Evolutionary conservation across 2,329 filamentous ascomycete species (phyloP), one percentile per base, ranked within the genome.

Genomic region (Exophiala viscosa): DNA sequence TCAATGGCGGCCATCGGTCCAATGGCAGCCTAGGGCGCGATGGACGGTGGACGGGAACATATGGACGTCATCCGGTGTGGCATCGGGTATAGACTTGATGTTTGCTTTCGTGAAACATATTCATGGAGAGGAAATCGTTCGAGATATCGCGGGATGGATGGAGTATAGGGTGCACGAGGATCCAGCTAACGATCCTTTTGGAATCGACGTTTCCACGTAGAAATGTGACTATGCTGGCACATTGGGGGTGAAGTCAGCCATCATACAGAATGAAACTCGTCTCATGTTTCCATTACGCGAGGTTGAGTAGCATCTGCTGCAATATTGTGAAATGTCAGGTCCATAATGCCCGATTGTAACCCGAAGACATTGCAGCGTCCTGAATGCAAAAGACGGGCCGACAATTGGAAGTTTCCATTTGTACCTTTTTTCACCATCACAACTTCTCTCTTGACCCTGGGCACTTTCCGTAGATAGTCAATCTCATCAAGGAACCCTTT

Each of bases 31-130:
- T 0, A 73, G 75, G 28, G 85, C 84, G 15, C 73, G 85, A 34
- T 87, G 81, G 79, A 78, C 85, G 0, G 70, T 74, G 0, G 84
- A 87, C 66, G 83, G 80, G 3, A 84, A 86, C 52, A 69, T 86
- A 7, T 87, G 84, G 83, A 81, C 79, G 3, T 80, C 79, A 2
- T 83, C 80, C 0, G 84, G 84, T 0, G 76, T 85, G 3, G 75
- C 74, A 41, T 81, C 82, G 1, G 83, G 82, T 0, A 83, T 82
- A 31, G 83, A 86, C 69, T 69, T 78, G 53, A 78, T 74, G 39
- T 73, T 81, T 63, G 82, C 78, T 1, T 85, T 77, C 67, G 72
- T 85, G 13, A 72, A 63, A 33, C 66, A 72, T 18, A 67, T 79
- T 2, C 85, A 76, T 66, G 81, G 82, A 0, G 70, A 76, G 43